Evolutionary conservation across 176 grass and related monocot genomes (phyloP).

Genomic region (Alloteropsis semialata): DNA sequence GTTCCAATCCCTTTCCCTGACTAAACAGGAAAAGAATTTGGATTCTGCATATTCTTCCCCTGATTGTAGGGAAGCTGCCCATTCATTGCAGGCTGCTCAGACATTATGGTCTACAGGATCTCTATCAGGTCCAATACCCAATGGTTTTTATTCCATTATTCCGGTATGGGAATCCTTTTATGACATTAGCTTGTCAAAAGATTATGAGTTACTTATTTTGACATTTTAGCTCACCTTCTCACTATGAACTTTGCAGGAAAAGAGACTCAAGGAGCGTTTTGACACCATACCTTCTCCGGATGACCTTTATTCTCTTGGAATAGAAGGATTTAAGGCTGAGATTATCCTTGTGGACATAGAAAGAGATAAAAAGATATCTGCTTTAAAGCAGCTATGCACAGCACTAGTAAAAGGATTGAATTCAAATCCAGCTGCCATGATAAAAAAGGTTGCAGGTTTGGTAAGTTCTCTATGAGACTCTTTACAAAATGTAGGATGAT

Average conservation of each 20-base stretch:
- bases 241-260: slow-evolving; percentile 69
- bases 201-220: slow-evolving; percentile 21
- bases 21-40: slow-evolving; percentile 35
- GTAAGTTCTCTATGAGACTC: slow-evolving; percentile 55
- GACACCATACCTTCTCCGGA: slow-evolving; percentile 79
- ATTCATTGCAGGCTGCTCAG: slow-evolving; percentile 53
- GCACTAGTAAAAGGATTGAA: slow-evolving; percentile 86
- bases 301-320: slow-evolving; percentile 80
- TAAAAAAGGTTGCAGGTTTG: slow-evolving; percentile 92
- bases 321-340: slow-evolving; percentile 85
- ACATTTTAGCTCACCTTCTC: not conserved
- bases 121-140: slow-evolving; percentile 69
- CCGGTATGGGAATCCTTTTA: slow-evolving; percentile 50
- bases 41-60: slow-evolving; percentile 27
- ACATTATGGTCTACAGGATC: slow-evolving; percentile 86
- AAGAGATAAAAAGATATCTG: slow-evolving; percentile 87
- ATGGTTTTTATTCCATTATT: slow-evolving; percentile 92
- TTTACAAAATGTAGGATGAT: slow-evolving; percentile 32
- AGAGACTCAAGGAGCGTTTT: slow-evolving; percentile 85
- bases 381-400: slow-evolving; percentile 79
- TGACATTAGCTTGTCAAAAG: slow-evolving; percentile 12
- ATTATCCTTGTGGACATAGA: slow-evolving; percentile 89
- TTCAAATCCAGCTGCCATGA: slow-evolving; percentile 67
- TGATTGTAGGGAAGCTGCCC: slow-evolving; percentile 37
- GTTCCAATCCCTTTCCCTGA: slow-evolving; percentile 46